These are phyloP conservation scores for Phyllostachys edulis DNA, from an alignment of 176 grass and related monocot species.

Conservation along the genomic window DNA sequence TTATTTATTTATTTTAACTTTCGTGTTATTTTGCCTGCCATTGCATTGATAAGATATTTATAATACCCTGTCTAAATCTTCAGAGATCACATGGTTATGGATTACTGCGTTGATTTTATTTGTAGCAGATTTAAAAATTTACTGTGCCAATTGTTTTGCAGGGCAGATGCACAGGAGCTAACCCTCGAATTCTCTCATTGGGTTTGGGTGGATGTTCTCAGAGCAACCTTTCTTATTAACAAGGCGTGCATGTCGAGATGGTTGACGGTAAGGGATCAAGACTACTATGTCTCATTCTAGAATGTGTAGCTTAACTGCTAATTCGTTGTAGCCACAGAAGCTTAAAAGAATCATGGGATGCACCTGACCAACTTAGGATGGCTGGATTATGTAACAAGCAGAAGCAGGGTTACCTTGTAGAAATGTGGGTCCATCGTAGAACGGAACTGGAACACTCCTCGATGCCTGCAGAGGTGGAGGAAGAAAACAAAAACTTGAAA, in stretches of 20 bases:
- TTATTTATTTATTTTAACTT: background rate
- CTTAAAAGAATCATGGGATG: conserved; percentile 5
- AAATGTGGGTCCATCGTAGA: conserved; percentile 56
- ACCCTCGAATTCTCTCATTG: background rate
- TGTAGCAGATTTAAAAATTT: background rate
- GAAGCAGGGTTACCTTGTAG: conserved; percentile 52
- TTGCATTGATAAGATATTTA: background rate
- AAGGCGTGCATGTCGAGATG: background rate
- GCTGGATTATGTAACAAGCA: background rate
- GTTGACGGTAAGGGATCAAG: background rate
- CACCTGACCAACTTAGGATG: background rate
- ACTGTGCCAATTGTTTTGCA: background rate
- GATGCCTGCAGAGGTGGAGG: conserved; percentile 47
- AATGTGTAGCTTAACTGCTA: background rate
- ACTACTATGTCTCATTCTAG: background rate
- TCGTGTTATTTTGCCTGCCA: background rate
- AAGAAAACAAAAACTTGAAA: background rate
- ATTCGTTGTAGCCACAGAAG: background rate
- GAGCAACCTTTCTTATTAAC: background rate
- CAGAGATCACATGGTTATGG: background rate
- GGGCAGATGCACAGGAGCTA: background rate
- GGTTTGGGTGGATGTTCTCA: background rate
- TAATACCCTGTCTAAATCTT: conserved; percentile 6
- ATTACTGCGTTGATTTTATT: background rate
- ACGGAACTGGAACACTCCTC: conserved; percentile 61